phyloP scores from a whole-genome alignment of 352 stramenopile species.

The Chrysophaeum taylorii region DNA sequence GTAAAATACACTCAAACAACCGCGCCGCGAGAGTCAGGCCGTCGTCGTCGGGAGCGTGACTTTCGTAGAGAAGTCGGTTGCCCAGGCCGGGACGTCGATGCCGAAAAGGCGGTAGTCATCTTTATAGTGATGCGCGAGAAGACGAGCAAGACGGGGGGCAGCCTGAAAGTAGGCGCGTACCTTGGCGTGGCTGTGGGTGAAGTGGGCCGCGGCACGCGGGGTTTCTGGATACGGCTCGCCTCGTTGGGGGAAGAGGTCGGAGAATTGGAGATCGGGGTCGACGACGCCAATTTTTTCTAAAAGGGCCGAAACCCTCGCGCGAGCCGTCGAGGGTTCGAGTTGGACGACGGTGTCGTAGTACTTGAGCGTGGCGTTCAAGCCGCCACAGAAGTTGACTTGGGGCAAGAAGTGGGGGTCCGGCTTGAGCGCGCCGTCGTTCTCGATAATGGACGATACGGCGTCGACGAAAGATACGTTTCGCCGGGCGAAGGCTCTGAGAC shows the following conservation, averaged over 20 bases:
- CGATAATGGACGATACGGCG: not conserved
- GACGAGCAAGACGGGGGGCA: not conserved
- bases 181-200: not conserved
- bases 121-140: slow-evolving; percentile 2
- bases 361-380: not conserved
- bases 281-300: not conserved
- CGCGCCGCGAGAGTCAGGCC: too few relatives aligned
- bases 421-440: not conserved
- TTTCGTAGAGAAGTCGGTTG: too few relatives aligned
- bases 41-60: too few relatives aligned
- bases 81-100: slow-evolving; percentile 5
- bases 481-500: not conserved
- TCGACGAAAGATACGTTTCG: not conserved
- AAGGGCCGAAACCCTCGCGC: not conserved
- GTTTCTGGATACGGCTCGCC: not conserved
- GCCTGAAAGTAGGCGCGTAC: too few relatives aligned
- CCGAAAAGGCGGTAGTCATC: slow-evolving; percentile 17
- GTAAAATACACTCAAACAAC: too few relatives aligned
- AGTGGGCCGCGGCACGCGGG: not conserved
- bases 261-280: not conserved
- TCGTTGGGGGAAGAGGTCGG: not conserved
- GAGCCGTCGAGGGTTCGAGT: slow-evolving; percentile 4
- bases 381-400: slow-evolving; percentile 13
- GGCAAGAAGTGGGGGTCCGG: slow-evolving; percentile 1
- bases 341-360: slow-evolving; percentile 12